Evolutionary conservation across 2,329 filamentous ascomycete genomes (phyloP), one percentile per base, ranked within the genome.

Genomic region (Acephala macrosclerotiorum): DNA sequence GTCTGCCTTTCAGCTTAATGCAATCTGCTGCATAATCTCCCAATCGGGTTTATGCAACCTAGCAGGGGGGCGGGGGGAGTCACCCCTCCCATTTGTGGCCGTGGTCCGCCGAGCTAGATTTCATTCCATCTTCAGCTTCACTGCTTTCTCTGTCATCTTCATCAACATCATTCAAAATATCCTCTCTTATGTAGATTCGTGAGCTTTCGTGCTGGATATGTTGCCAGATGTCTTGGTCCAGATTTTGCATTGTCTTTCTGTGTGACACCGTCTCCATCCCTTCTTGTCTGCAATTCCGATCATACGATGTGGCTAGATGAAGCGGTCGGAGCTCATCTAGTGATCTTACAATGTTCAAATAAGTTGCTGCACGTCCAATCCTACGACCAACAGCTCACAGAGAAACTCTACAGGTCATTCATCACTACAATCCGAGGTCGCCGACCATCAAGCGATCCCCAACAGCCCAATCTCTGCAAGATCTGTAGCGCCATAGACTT

Each of bases 391-490:
- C 4, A 33, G 4, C 29, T 33, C 29, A 33, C 29, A 4, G 9
- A 33, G 4, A 33, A 33, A 33, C 9, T 5, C 9, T 9, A 33
- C 29, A 42, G 38, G 14, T 42, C 38, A 16, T 12, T 42, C 18
- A 16, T 42, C 38, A 14, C 12, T 14, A 4, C 29, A 4, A 33
- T 42, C 12, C 38, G 38, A 14, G 38, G 38, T n/a, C 7, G 5
- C n/a, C 42, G 42, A 22, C 16, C 16, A 47, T 18, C 16, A 35
- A 49, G 16, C 20, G 16, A 35, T n/a, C 18, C 25, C 22, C 8
- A 22, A 20, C n/a, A 18, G 8, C n/a, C 42, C 11, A n/a, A 55
- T 40, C 51, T 61, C 33, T 61, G 59, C 59, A 36, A 61, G 20
- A 55, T 26, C 4, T 55, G 59, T 61, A 29, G 35, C 26, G 16